These are phyloP conservation scores for Cytospora piceae DNA, from an alignment of 2,329 filamentous ascomycete species.

Conservation along the genomic window DNA sequence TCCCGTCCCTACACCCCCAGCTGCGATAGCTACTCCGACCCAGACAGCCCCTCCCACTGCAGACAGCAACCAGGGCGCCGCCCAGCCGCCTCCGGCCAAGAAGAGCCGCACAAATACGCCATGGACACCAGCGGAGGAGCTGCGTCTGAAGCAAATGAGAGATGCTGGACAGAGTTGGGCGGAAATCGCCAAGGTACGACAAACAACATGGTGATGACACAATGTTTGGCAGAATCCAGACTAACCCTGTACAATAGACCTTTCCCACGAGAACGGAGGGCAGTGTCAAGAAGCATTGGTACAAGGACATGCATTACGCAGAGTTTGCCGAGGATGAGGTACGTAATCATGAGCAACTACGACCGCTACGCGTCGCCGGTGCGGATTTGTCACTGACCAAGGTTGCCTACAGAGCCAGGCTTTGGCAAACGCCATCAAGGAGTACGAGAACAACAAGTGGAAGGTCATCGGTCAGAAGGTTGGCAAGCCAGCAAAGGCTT, in stretches of 20 bases:
- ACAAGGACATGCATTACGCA: constrained; percentile 99
- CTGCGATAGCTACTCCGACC: constrained; percentile 36
- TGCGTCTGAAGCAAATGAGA: constrained; percentile 89
- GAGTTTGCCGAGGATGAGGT: constrained; percentile 98
- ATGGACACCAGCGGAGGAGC: constrained; percentile 94
- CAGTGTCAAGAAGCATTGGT: constrained; percentile 99
- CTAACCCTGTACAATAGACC: constrained; percentile 58
- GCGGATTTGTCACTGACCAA: constrained; percentile 9
- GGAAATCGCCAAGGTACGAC: constrained; percentile 89
- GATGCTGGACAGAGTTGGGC: constrained; percentile 95
- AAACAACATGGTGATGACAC: neutral
- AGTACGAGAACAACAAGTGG: constrained; percentile 99
- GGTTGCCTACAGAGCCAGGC: constrained; percentile 65
- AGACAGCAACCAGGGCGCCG: constrained; percentile 38
- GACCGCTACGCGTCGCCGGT: constrained; percentile 12
- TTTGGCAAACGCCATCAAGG: constrained; percentile 91
- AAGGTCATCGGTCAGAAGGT: constrained; percentile 96
- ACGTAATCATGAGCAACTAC: constrained; percentile 41
- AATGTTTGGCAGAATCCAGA: neutral
- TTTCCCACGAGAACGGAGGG: constrained; percentile 94
- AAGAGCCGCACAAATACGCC: constrained; percentile 98
- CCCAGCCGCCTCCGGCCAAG: constrained; percentile 67
- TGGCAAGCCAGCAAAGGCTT: constrained; percentile 90
- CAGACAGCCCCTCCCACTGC: constrained; percentile 36
- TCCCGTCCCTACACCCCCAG: constrained; percentile 37